phyloP scores from a whole-genome alignment of 331 rosid genomes.

The Rhamnella rubrinervis region DNA sequence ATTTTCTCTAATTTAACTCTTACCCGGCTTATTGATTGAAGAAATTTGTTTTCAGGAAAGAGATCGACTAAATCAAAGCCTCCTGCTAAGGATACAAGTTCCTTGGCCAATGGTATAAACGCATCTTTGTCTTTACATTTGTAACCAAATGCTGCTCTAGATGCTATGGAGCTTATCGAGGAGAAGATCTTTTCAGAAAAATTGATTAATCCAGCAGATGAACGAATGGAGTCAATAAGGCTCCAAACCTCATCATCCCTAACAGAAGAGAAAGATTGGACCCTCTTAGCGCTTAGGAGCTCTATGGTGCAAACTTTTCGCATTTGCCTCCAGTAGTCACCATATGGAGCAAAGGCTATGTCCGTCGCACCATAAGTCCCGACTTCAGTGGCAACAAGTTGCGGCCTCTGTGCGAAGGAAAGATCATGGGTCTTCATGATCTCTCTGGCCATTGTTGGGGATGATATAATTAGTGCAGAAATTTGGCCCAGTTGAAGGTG shows the following conservation, averaged over 20 bases:
- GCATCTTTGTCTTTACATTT: slow-evolving; percentile 20
- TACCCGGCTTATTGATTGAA: not conserved
- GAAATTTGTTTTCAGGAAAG: slow-evolving; percentile 29
- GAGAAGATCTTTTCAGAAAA: slow-evolving; percentile 1
- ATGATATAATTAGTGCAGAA: slow-evolving; percentile 1
- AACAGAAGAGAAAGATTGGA: slow-evolving; percentile 8
- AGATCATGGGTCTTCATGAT: slow-evolving; percentile 14
- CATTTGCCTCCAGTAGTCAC: slow-evolving; percentile 17
- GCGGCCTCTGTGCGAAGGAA: slow-evolving; percentile 9
- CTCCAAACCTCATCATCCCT: slow-evolving; percentile 11
- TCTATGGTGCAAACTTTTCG: slow-evolving; percentile 6
- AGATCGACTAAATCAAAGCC: slow-evolving; percentile 34
- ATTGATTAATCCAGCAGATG: slow-evolving; percentile 1
- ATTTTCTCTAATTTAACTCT: not conserved
- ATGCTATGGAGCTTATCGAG: not conserved
- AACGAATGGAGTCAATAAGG: not conserved
- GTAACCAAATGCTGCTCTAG: slow-evolving; percentile 31
- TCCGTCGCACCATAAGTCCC: not conserved
- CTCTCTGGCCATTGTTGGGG: slow-evolving; percentile 4
- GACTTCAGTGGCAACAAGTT: not conserved
- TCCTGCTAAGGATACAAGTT: not conserved
- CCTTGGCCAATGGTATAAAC: not conserved
- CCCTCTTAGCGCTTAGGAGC: slow-evolving; percentile 7
- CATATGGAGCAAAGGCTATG: slow-evolving; percentile 15
- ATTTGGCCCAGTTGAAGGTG: slow-evolving; percentile 16